Evolutionary conservation across 108 stramenopile species (phyloP), one percentile per base, ranked within the genome.

Genomic region (Aurantiochytrium sp.): DNA sequence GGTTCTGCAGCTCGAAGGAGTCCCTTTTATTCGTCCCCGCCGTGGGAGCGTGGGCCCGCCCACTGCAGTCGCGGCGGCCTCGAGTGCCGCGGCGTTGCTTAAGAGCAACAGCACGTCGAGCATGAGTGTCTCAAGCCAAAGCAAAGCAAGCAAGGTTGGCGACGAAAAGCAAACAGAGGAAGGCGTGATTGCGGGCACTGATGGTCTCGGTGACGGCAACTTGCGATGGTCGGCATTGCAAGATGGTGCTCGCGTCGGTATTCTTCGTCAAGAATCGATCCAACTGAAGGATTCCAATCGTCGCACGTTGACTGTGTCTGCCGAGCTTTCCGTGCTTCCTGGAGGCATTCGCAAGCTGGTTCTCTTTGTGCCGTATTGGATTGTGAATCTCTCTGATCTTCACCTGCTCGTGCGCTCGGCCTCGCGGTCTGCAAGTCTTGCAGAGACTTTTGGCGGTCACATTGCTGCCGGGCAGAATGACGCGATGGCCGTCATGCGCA

Each of bases 401-500:
- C 76, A 83, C n/a, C 51, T 83, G 10, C 51, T 83, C 25, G 76
- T 83, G n/a, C 76, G 76, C 25, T 83, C 76, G 51, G 76, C 76
- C 8, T 83, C 76, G 4, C 45, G 76, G 10, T 53, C 76, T 6
- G 76, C 76, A 18, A 53, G 49, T 53, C 51, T 47, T 12, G 76
- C 76, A 55, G 76, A 83, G 28, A 83, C 49, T 6, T 83, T 83
- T 28, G 76, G 76, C 4, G 76, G 76, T n/a, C 76, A 83, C 76
- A 83, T 83, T 53, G 76, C 76, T 12, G 76, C 76, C 6, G 76
- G 76, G 76, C 76, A 83, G 76, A 83, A 83, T 4, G 76, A 83
- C 3, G 76, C 76, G 10, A 83, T 83, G 76, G 76, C 76, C 28
- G 76, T 83, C 10, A 83, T 83, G 76, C 45, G 76, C n/a, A 47